Evolutionary conservation across 345 rosid genomes (phyloP).

Genomic region (Trapa incisa): DNA sequence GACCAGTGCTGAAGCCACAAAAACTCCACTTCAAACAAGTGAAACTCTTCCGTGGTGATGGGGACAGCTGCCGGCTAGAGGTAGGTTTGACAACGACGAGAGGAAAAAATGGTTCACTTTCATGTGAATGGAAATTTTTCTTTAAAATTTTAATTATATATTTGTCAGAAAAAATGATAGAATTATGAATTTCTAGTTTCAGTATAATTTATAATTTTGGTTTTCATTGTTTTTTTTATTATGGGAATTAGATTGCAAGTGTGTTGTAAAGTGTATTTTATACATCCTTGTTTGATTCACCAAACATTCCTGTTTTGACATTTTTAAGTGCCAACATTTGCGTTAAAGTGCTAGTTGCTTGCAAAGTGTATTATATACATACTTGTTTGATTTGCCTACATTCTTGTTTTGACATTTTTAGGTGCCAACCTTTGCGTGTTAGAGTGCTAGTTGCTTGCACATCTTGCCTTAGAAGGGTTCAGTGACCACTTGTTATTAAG

Average conservation of each 20-base stretch:
- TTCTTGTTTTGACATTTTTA: slow-evolving; percentile 7
- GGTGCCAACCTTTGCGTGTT: slow-evolving; percentile 32
- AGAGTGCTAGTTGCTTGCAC: slow-evolving; percentile 25
- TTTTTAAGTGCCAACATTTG: too few species aligned
- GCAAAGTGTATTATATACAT: too few species aligned
- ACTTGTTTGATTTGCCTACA: neutral
- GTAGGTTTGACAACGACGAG: too few species aligned
- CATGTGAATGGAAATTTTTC: neutral
- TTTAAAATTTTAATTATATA: neutral
- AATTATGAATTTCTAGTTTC: neutral
- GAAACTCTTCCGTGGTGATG: too few species aligned
- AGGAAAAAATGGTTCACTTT: too few species aligned
- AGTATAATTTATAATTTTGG: neutral
- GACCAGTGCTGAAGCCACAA: too few species aligned
- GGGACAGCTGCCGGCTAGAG: too few species aligned
- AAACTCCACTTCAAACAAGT: too few species aligned
- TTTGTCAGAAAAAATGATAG: neutral
- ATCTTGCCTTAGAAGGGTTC: neutral
- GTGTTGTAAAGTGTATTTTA: neutral
- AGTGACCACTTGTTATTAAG: neutral
- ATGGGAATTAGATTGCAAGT: neutral
- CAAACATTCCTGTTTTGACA: too few species aligned
- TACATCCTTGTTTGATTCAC: neutral
- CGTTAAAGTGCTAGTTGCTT: too few species aligned
- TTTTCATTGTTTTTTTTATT: neutral